Evolutionary conservation across 2,329 filamentous ascomycete genomes (phyloP).

Genomic region (Hortaea werneckii): DNA sequence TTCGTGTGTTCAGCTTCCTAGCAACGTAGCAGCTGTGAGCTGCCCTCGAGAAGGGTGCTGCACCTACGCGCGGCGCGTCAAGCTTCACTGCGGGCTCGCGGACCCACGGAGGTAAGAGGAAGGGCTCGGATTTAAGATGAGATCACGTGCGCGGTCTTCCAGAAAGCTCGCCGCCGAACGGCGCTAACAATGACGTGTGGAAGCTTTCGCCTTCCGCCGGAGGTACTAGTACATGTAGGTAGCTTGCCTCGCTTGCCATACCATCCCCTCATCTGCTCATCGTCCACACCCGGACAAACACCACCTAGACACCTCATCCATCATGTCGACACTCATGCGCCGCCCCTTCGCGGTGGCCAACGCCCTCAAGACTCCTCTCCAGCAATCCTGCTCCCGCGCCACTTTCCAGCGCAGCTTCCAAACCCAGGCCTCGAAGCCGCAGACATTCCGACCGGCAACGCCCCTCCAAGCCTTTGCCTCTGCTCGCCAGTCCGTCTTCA

Average conservation of each 20-base stretch:
- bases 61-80: no score
- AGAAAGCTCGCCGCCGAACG: neutral
- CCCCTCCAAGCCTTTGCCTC: constrained; percentile 19
- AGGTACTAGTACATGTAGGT: no score
- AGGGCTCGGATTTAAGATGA: neutral
- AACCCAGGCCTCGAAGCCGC: constrained; percentile 27
- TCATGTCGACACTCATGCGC: constrained; percentile 55
- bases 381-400: constrained; percentile 24
- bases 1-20: no score
- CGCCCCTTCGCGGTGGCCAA: constrained; percentile 54
- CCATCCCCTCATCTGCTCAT: neutral
- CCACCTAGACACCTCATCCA: constrained; percentile 9
- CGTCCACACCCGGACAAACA: neutral
- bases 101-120: no score
- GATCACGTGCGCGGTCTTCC: neutral
- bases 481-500: constrained; percentile 30
- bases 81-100: no score
- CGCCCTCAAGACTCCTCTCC: constrained; percentile 33
- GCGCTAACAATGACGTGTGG: neutral
- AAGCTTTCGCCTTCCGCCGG: neutral
- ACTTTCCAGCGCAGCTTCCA: constrained; percentile 50
- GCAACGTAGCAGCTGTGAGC: no score
- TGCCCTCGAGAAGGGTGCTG: no score
- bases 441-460: constrained; percentile 35
- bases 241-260: neutral